Evolutionary conservation across 2,329 filamentous ascomycete genomes (phyloP), one percentile per base, ranked within the genome.

Genomic region (Fusarium mundagurra): DNA sequence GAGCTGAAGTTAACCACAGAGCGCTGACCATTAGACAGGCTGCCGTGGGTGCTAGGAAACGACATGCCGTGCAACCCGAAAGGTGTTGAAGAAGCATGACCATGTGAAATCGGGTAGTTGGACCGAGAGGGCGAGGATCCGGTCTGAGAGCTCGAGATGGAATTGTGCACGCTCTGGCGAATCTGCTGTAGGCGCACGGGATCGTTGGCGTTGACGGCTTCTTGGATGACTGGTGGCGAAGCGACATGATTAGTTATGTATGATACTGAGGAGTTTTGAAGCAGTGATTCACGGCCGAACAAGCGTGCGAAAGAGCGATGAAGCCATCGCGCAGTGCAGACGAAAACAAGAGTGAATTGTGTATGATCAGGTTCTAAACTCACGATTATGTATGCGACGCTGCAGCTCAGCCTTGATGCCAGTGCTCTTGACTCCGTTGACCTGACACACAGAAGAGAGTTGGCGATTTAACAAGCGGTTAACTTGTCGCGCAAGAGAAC

Each of bases 331-430:
- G 47, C 38, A 36, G 45, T 39, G 36, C 20, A 31, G 43, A 48
- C 55, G 51, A 36, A 48, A 67, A 65, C 31, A 29, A 20, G 27
- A 44, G 20, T 34, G 29, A 38, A 51, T 17, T 41, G 41, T 38
- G 27, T 29, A 38, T 47, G 27, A 50, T 24, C 38, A 54, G 54
- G 60, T 7, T n/a, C 41, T 61, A 61, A 43, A 90, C 93, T 83
- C 87, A 98, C 96, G 89, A 67, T 90, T 86, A 72, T 92, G 90
- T 70, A 98, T 93, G 78, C 96, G 92, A 67, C 86, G 85, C 83
- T 98, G 95, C 68, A 98, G 86, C 47, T 93, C 89, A 39, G 91
- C 90, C 86, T 99, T 99, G 78, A 96, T 92, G 27, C 96, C 96
- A 34, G 92, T 93, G 69, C 94, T 92, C 74, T 90, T 89, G 41